Base-by-base conservation (phyloP, 805 yeast genomes). In the Sugiyamaella lignohabitans region DNA sequence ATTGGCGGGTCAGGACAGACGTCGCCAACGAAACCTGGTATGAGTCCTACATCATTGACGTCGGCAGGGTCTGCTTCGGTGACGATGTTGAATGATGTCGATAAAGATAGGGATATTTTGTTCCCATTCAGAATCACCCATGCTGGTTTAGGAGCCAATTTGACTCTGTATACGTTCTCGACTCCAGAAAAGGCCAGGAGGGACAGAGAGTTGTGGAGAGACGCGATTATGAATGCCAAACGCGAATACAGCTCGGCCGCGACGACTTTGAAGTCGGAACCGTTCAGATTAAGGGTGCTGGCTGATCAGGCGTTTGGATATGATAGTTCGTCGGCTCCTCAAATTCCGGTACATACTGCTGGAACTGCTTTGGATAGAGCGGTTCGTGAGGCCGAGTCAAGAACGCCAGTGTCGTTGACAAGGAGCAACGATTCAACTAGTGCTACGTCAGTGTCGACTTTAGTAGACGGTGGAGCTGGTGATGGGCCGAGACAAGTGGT, bases 271-370 rank as follows among this genome's bases (percentile, higher is more conserved):
- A 70, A 63, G 24, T 59, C 71, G 1, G 83, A 76, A 48, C 82
- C 86, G 0, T 81, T 81, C 59, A 58, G 68, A 6, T 58, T 84
- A 35, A 64, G 68, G 30, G 70, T 76, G 4, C 58, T 86, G 4
- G 68, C 82, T 4, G 83, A 80, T 54, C 69, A 74, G 21, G 70
- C 72, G 46, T 86, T 85, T 63, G 82, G 80, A 1, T 84, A 81
- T 60, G 83, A 78, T n/a, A 74, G 70, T 2, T 65, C 71, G 5
- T 75, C 72, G 36, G 74, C 56, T 45, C 83, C 64, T 0, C 49
- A 48, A 22, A 52, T 63, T 18, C 65, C 68, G 0, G 57, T 64
- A 6, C 55, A 60, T 19, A 44, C 62, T 4, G 56, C 57, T 35
- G 48, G 76, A 65, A 30, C 65, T 60, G 57, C 67, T 46, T 43